A percentile compares a stretch with the other conserved stretches of the same genome.
phyloP scores from a whole-genome alignment of 78 protist genomes.

The Planoprotostelium fungivorum region DNA sequence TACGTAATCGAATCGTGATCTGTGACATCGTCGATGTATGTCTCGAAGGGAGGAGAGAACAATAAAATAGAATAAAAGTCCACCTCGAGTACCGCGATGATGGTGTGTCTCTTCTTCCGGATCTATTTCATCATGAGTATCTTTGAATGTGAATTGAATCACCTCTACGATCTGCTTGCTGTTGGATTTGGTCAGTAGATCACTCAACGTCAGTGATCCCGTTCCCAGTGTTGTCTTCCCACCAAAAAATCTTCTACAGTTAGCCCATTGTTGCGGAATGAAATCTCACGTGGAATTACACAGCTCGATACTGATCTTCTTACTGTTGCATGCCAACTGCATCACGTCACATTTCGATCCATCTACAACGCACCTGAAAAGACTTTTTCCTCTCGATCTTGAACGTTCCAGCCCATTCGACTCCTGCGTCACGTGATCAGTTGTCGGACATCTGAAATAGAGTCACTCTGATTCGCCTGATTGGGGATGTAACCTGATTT shows the following conservation, averaged over 20 bases:
- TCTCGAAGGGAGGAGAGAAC: too few species aligned
- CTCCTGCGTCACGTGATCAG: too few species aligned
- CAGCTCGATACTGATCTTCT: not conserved
- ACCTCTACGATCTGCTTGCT: not conserved
- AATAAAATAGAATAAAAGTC: too few species aligned
- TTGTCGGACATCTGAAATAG: too few species aligned
- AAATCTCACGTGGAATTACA: not conserved
- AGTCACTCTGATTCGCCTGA: not conserved
- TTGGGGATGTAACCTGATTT: too few species aligned
- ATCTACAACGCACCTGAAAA: not conserved
- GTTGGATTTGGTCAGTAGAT: not conserved
- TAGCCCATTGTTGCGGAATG: not conserved
- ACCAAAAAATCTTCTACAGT: not conserved
- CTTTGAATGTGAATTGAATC: too few species aligned
- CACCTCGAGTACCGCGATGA: not conserved
- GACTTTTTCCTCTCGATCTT: not conserved
- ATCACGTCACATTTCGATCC: too few species aligned
- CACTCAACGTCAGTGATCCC: not conserved
- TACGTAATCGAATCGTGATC: not conserved
- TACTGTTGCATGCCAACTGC: not conserved
- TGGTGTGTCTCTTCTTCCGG: not conserved
- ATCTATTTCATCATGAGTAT: not conserved
- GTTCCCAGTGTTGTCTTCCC: not conserved
- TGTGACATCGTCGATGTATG: too few species aligned
- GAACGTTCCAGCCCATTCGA: not conserved